Conservation (phyloP, 352 stramenopile genomes). For the Pythium aristosporum region DNA sequence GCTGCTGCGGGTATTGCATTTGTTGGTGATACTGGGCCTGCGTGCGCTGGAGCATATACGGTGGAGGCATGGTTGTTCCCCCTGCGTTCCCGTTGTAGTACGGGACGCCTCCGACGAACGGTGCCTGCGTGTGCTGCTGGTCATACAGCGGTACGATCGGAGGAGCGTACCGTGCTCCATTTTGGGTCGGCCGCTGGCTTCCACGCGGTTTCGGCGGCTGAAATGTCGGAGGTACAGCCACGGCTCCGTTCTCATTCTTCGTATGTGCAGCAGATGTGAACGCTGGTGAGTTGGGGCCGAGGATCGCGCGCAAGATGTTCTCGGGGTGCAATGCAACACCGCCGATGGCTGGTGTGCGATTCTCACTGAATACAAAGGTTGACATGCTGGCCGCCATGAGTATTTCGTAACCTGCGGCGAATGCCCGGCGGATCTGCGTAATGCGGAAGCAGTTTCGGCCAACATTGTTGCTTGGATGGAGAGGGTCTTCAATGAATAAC, state of each 20-base stretch:
- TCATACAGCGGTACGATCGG: slow-evolving; percentile 16
- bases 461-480: slow-evolving; percentile 94
- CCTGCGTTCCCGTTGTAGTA: slow-evolving; percentile 12
- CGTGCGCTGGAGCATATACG: slow-evolving; percentile 25
- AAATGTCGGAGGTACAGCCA: neutral
- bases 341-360: slow-evolving; percentile 52
- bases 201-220: slow-evolving; percentile 14
- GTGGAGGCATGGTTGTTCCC: neutral
- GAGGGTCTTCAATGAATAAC: slow-evolving; percentile 94
- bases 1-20: slow-evolving; percentile 27
- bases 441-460: slow-evolving; percentile 96
- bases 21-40: slow-evolving; percentile 22
- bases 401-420: slow-evolving; percentile 69
- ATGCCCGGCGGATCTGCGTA: slow-evolving; percentile 82
- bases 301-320: slow-evolving; percentile 75
- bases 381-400: slow-evolving; percentile 64
- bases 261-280: slow-evolving; percentile 16
- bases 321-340: slow-evolving; percentile 74
- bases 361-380: slow-evolving; percentile 48
- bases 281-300: slow-evolving; percentile 52
- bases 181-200: neutral
- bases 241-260: slow-evolving; percentile 4
- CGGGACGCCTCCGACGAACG: neutral
- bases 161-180: slow-evolving; percentile 4
- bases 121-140: slow-evolving; percentile 8